Evolutionary conservation across 73 alveolate genomes (phyloP).

Genomic region (Paramecium pentaurelia): DNA sequence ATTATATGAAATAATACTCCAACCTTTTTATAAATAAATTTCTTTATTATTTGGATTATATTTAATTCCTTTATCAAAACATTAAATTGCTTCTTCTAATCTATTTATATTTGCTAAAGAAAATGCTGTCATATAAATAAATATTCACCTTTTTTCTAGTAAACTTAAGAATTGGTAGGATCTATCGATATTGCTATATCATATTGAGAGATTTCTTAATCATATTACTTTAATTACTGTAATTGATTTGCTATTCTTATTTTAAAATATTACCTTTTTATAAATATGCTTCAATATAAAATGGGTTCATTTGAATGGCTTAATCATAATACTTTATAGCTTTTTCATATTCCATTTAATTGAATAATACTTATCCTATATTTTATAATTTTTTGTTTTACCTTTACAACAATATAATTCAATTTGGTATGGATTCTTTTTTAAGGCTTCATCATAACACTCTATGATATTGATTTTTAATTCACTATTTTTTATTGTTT

Average conservation of each 20-base stretch:
- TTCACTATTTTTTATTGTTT: not conserved
- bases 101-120: not conserved
- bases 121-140: not conserved
- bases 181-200: not conserved
- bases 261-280: not conserved
- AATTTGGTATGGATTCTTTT: not conserved
- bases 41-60: not conserved
- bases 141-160: not conserved
- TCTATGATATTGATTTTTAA: not conserved
- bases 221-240: not conserved
- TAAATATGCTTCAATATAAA: not conserved
- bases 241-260: not conserved
- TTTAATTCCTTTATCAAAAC: not conserved
- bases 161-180: not conserved
- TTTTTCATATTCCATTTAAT: not conserved
- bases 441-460: not conserved
- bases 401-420: not conserved
- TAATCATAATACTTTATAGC: not conserved
- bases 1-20: not conserved
- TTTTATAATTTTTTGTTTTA: not conserved
- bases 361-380: not conserved
- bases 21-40: not conserved
- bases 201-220: not conserved
- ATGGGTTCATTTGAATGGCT: not conserved
- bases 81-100: not conserved